Evolutionary conservation across 345 rosid genomes (phyloP), one percentile per base, ranked within the genome.

Genomic region (Jatropha curcas): DNA sequence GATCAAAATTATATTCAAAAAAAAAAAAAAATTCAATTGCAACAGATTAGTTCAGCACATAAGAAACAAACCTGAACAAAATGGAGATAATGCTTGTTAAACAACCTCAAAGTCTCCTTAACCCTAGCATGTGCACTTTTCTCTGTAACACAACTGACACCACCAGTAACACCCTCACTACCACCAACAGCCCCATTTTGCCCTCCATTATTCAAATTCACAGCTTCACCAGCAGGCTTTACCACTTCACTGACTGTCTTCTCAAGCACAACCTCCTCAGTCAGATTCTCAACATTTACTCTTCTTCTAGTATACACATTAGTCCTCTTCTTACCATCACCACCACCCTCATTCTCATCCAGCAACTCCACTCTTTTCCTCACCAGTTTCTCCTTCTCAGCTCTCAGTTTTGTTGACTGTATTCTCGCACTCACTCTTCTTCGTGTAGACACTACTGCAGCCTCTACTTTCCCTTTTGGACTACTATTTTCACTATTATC

Each of bases 81-180:
- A 43, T 89, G 92, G 34, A 95, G 98, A 83, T 91, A 92, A 4
- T 88, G 85, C 72, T 86, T 89, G 89, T 95, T 92, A 81, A 95
- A 95, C 59, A 88, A 46, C 79, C 98, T 85, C 28, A 91, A 20
- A 28, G 92, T 88, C 62, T 83, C 90, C 69, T 80, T 92, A 30
- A 91, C 97, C 81, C 81, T 84, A 10, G 79, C 84, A 70, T 81
- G 75, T 37, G 83, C 89, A 59, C 92, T 87, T 75, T 78, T 87
- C 43, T 84, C 86, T 1, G n/a, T 60, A 7, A 53, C 37, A 43
- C 24, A 74, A 1, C 63, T 64, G 52, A 57, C 70, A 76, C 1
- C 51, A 22, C n/a, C n/a, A n/a, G n/a, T n/a, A n/a, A n/a, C n/a
- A n/a, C 45, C 22, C 39, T 7, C 61, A 45, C 52, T 58, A 46